phyloP scores from a whole-genome alignment of 2,329 filamentous ascomycete species.

The Xylariaceae sp. region DNA sequence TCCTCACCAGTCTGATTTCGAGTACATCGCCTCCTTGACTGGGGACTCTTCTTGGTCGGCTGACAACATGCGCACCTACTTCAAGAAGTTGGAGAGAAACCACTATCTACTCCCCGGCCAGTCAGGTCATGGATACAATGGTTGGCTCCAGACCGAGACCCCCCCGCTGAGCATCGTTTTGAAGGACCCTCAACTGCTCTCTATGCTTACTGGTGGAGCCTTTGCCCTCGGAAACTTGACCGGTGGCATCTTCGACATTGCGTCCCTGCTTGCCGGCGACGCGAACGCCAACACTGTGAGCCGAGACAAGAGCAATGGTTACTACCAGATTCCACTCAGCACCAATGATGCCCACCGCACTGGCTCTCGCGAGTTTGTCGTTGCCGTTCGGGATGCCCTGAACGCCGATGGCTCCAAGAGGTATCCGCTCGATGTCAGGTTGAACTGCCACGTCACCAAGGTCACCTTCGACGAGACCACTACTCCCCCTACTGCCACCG shows the following conservation, averaged over 20 bases:
- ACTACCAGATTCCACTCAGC: constrained; percentile 53
- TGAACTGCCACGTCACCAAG: constrained; percentile 41
- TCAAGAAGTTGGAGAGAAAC: constrained; percentile 54
- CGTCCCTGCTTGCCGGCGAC: constrained; percentile 38
- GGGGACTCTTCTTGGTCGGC: constrained; percentile 59
- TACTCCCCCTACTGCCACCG: no score
- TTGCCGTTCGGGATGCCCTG: constrained; percentile 45
- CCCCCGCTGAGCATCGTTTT: constrained; percentile 45
- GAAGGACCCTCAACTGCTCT: constrained; percentile 45
- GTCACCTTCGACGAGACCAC: constrained; percentile 38
- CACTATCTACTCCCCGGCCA: constrained; percentile 46
- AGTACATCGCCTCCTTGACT: constrained; percentile 55
- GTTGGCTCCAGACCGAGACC: constrained; percentile 50
- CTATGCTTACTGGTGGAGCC: constrained; percentile 43
- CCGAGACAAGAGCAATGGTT: constrained; percentile 34
- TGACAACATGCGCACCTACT: constrained; percentile 59
- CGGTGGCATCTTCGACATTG: constrained; percentile 23
- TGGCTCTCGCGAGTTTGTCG: constrained; percentile 50
- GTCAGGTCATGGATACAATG: constrained; percentile 52
- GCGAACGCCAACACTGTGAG: constrained; percentile 40
- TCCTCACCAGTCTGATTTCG: constrained; percentile 58
- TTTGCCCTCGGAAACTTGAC: constrained; percentile 41
- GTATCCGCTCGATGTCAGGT: constrained; percentile 36
- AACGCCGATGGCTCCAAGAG: constrained; percentile 44
- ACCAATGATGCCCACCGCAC: constrained; percentile 43